phyloP scores from a whole-genome alignment of 345 rosid species.

The Erysimum cheiranthoides region DNA sequence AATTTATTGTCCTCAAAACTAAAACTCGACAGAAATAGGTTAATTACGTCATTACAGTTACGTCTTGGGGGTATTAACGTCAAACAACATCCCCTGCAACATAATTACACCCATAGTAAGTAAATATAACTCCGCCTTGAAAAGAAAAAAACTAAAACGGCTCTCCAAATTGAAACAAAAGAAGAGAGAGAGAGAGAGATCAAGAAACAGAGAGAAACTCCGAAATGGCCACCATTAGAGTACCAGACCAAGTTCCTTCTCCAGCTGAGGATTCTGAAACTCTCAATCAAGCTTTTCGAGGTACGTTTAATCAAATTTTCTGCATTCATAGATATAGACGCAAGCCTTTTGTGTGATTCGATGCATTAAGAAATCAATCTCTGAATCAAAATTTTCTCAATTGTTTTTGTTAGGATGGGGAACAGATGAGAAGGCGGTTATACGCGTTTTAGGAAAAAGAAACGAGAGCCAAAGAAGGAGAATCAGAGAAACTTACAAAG shows the following conservation, averaged over 20 bases:
- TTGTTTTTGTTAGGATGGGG: conserved; percentile 62
- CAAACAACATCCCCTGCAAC: not conserved
- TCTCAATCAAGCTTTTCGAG: conserved; percentile 70
- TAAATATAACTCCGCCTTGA: conserved; percentile 17
- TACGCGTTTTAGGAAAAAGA: conserved; percentile 68
- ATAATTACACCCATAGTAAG: conserved; percentile 14
- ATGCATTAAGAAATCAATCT: not conserved
- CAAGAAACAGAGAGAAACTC: conserved; percentile 21
- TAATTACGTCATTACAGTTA: conserved; percentile 33
- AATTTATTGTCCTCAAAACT: not conserved
- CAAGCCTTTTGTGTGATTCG: conserved; percentile 3
- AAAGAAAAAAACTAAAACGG: conserved; percentile 22
- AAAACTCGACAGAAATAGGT: conserved; percentile 27
- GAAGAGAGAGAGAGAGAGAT: not conserved
- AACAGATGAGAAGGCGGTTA: conserved; percentile 72
- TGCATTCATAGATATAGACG: not conserved
- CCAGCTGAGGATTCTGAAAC: conserved; percentile 69
- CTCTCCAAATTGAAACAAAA: conserved; percentile 1
- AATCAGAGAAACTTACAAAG: conserved; percentile 68
- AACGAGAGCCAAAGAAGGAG: conserved; percentile 71
- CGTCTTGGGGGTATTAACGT: conserved; percentile 27
- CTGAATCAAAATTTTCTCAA: not conserved
- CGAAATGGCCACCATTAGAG: conserved; percentile 54
- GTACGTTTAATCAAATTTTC: conserved; percentile 43
- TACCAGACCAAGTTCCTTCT: conserved; percentile 67